phyloP scores from a whole-genome alignment of 2,329 filamentous ascomycete species.

The Gaeumannomyces sp. region DNA sequence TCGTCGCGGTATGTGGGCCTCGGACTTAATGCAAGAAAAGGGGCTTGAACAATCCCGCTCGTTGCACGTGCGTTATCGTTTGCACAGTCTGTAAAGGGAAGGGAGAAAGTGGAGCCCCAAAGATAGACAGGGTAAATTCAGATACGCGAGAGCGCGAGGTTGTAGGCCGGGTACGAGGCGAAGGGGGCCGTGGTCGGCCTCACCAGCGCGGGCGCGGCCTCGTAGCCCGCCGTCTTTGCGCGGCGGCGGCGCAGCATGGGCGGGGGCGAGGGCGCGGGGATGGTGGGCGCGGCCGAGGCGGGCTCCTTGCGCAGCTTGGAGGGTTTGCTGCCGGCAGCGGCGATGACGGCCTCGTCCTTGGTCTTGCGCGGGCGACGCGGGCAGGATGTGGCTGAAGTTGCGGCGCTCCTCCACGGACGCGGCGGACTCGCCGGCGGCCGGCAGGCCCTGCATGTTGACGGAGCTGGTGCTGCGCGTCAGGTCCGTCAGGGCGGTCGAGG shows the following conservation, averaged over 20 bases:
- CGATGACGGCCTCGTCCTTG: neutral
- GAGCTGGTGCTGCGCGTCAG: constrained; percentile 48
- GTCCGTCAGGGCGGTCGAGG: constrained; percentile 46
- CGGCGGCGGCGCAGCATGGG: constrained; percentile 1
- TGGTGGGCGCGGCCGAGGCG: constrained; percentile 17
- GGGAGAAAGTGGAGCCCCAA: no score
- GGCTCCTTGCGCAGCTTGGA: constrained; percentile 8
- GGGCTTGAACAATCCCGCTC: no score
- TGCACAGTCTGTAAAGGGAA: no score
- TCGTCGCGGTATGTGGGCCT: neutral
- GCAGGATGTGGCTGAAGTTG: constrained; percentile 9
- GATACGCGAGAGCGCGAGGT: constrained; percentile 7
- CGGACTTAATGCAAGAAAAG: no score
- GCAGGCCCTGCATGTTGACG: constrained; percentile 26
- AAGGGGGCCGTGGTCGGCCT: neutral
- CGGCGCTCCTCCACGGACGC: constrained; percentile 13
- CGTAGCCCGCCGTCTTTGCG: neutral
- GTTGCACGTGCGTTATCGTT: no score
- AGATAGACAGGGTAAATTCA: neutral
- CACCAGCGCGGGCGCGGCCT: neutral
- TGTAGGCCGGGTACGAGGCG: constrained; percentile 2
- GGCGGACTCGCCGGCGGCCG: constrained; percentile 8
- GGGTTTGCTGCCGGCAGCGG: neutral
- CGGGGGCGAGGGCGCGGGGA: constrained; percentile 13
- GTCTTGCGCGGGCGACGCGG: constrained; percentile 5